Evolutionary conservation across 768 basidiomycete genomes (phyloP), one percentile per base, ranked within the genome.

Genomic region (Tylopilus subfusipes): DNA sequence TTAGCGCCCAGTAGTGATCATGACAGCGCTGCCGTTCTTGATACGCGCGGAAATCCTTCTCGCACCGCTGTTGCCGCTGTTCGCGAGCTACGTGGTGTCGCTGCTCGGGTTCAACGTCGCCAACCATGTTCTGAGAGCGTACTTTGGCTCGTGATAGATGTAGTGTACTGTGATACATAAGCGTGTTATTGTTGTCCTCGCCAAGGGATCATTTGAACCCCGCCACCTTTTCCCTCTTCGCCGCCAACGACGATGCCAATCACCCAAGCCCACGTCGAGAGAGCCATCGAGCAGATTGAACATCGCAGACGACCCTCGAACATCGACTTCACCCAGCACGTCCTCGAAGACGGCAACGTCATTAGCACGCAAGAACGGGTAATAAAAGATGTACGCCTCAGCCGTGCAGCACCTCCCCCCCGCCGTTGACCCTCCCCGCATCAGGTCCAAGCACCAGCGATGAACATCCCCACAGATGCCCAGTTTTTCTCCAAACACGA

Each of bases 361-460:
- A 88, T 97, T 65, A 90, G 85, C 73, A 98, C 97, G 12, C 91
- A 93, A 65, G 95, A 98, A 72, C 83, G 96, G 62, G 92, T 97
- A 43, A 84, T 98, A 66, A 98, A 98, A 74, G 96, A 98, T 76
- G 94, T 96, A 62, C 62, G 85, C 22, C 30, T n/a, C n/a, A n/a
- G n/a, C n/a, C n/a, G n/a, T n/a, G n/a, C 42, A 16, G 24, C 19
- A 19, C 13, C 4, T 13, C 29, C 33, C 44, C 48, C 50, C 52
- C 51, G 53, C 57, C 48, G 24, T 36, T 62, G 40, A 57, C 42
- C 8, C 19, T 31, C 11, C 33, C 29, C 24, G 19, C 33, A 5
- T 11, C 67, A 97, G 94, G 94, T 98, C 9, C 97, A 98, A 85
- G 95, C 97, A 24, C 96, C 97, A 24, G 95, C 97, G 46, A 95